Base-by-base conservation (phyloP, 345 rosid species). In the Limnanthes douglasii region DNA sequence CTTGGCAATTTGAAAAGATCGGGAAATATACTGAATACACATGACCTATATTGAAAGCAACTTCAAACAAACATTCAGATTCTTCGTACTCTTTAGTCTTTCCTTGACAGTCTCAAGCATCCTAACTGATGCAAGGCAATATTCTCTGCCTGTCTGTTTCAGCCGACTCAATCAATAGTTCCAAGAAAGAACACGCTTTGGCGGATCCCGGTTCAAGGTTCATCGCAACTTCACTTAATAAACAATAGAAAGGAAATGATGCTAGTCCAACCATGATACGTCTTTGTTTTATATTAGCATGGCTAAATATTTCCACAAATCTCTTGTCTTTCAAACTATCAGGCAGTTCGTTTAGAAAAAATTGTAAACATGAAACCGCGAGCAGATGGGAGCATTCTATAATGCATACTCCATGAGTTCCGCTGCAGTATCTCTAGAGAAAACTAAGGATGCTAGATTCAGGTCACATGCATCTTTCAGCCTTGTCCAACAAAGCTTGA, bases 121-220 rank as follows among this genome's bases (percentile, higher is more conserved):
- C 96, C 98, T 61, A 90, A 54, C 40, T 74, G 92, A 75, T 90
- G 98, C 57, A 65, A 84, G 94, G 94, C 56, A 84, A 27, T 26
- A 84, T 59, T 53, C 57, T 71, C 69, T 90, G 94, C 39, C 45
- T 50, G 39, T 69, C 71, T 32, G 48, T 74, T 53, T 72, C 82
- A 4, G 96, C 94, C 39, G 77, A 74, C 39, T 75, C 86, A 5
- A 77, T 40, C 60, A 80, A 40, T 31, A 46, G 69, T 44, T 75
- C 76, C 48, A 90, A 56, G 45, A 90, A 75, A 53, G 55, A 53
- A 46, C 53, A 65, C 8, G 92, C 62, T 68, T 56, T 75, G 46
- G 77, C 72, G 1, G 96, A 80, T 21, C 31, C 72, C 45, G 73
- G 64, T 60, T 84, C 92, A 35, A 70, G 64, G 24, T 66, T 69